Conservation (phyloP, 108 stramenopile genomes). For the Skeletonema menzelii region DNA sequence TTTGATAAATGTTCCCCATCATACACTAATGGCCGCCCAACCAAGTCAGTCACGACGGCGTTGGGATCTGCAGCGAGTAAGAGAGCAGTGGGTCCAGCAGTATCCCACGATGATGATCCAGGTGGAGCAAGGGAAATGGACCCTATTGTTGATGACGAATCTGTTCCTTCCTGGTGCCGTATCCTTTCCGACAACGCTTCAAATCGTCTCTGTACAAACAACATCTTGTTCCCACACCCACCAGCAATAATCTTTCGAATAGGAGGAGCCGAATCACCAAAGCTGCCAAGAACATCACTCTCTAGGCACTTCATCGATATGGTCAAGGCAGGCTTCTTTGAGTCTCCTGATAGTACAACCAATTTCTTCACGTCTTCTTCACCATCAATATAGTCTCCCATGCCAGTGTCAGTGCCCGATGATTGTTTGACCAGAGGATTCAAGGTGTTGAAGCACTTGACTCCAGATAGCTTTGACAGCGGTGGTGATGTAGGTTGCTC, state of each 20-base stretch:
- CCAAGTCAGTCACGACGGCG: slow-evolving; percentile 50
- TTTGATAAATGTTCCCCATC: slow-evolving; percentile 36
- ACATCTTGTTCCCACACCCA: slow-evolving; percentile 46
- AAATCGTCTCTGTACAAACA: slow-evolving; percentile 31
- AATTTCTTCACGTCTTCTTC: slow-evolving; percentile 20
- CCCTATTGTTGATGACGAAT: slow-evolving; percentile 14
- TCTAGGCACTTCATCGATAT: slow-evolving; percentile 38
- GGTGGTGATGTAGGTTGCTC: not conserved
- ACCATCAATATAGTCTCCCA: not conserved
- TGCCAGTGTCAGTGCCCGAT: not conserved
- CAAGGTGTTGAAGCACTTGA: slow-evolving; percentile 14
- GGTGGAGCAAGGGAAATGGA: slow-evolving; percentile 42
- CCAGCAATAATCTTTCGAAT: slow-evolving; percentile 38
- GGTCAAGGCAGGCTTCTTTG: slow-evolving; percentile 38
- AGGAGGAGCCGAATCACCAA: slow-evolving; percentile 4
- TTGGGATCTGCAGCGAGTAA: slow-evolving; percentile 48
- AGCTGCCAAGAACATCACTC: slow-evolving; percentile 7
- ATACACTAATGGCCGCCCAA: slow-evolving; percentile 41
- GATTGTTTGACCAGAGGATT: slow-evolving; percentile 10
- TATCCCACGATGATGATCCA: slow-evolving; percentile 50
- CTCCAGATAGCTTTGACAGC: slow-evolving; percentile 8
- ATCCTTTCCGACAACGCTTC: slow-evolving; percentile 3
- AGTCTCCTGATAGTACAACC: slow-evolving; percentile 37
- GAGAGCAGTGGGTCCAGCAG: slow-evolving; percentile 46
- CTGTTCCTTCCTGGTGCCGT: not conserved